These are phyloP conservation scores for Pichia sp. DNA, from an alignment of 1,139 yeast genomes.

Conservation along the genomic window DNA sequence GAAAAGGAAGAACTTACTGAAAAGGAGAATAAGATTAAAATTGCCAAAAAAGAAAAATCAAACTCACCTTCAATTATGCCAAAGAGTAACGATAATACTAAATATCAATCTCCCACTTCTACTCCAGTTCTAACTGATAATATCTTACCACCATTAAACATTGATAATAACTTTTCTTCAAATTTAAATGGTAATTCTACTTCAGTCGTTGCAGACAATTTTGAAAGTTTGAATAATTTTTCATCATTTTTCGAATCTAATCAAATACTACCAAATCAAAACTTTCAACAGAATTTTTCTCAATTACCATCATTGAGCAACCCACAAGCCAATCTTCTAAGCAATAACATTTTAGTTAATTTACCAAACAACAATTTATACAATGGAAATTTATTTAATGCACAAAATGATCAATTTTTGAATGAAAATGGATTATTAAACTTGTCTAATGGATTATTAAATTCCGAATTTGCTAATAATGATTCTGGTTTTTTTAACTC, in stretches of 20 bases:
- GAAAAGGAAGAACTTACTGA: slow-evolving; percentile 15
- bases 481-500: slow-evolving; percentile 1
- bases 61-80: no score
- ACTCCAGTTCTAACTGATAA: no score
- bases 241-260: neutral
- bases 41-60: neutral
- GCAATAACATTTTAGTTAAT: no score
- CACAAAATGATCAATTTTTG: neutral
- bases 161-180: no score
- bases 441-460: neutral
- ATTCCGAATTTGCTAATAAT: neutral
- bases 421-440: neutral
- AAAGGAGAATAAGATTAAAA: slow-evolving; percentile 5
- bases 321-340: no score
- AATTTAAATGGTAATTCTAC: neutral
- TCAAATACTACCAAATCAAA: neutral
- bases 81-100: no score
- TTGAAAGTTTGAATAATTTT: neutral
- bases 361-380: neutral
- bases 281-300: neutral
- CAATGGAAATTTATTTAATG: no score
- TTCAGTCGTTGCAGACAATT: neutral
- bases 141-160: no score
- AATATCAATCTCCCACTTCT: no score
- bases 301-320: no score